Evolutionary conservation across 176 grass and related monocot genomes (phyloP).

Genomic region (Echinochloa phyllopogon): DNA sequence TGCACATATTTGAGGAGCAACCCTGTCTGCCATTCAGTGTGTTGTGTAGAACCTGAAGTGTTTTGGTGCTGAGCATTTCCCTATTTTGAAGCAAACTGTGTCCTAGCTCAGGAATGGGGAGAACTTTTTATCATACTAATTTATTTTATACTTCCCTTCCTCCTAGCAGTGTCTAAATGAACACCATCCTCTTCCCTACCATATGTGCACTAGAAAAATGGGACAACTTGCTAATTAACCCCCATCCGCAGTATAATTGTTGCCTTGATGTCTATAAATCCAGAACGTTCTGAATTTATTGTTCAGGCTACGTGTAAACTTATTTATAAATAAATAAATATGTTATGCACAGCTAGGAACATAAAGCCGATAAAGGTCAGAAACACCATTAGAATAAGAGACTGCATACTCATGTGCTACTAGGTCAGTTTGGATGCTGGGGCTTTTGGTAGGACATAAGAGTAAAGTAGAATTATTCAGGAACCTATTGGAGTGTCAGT

Average conservation of each 20-base stretch:
- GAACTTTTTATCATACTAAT: not conserved
- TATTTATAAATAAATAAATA: not conserved
- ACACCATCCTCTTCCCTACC: not conserved
- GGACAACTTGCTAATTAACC: not conserved
- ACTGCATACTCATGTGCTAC: conserved; percentile 9
- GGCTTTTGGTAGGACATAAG: not conserved
- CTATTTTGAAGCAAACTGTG: not conserved
- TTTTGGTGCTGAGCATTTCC: not conserved
- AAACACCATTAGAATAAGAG: not conserved
- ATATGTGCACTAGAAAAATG: not conserved
- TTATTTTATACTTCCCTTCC: not conserved
- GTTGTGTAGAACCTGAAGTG: not conserved
- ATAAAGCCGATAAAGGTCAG: not conserved
- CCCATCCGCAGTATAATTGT: not conserved
- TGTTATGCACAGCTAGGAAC: not conserved
- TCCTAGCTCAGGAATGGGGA: not conserved
- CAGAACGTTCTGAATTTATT: not conserved
- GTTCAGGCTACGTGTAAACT: not conserved
- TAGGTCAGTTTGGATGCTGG: conserved; percentile 7
- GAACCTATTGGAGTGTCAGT: not conserved
- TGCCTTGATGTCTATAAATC: conserved; percentile 1
- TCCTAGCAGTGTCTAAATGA: not conserved
- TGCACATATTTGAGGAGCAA: conserved; percentile 6
- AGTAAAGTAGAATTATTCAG: not conserved
- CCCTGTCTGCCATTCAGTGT: conserved; percentile 3